Percentiles rank a stretch among this genome's conserved stretches.
These are phyloP conservation scores for Podaxis sp. DNA, from an alignment of 768 basidiomycete species.

Conservation along the genomic window DNA sequence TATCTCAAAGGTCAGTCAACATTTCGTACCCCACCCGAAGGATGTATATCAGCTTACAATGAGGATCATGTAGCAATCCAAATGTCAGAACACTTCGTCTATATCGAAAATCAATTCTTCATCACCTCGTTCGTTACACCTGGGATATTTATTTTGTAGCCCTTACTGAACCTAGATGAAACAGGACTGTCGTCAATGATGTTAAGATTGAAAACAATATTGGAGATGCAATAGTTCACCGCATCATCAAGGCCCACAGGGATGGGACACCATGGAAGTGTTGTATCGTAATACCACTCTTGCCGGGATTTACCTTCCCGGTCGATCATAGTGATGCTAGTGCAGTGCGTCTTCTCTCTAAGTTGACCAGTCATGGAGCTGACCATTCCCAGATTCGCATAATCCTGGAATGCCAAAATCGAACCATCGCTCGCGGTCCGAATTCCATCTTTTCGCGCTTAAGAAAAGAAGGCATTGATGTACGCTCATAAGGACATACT, in stretches of 20 bases:
- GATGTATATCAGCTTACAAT: neutral
- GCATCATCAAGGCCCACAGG: constrained; percentile 84
- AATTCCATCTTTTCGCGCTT: constrained; percentile 88
- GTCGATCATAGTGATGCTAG: constrained; percentile 93
- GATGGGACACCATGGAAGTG: constrained; percentile 87
- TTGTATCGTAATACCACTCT: constrained; percentile 85
- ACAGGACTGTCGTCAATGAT: constrained; percentile 80
- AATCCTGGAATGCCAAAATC: constrained; percentile 93
- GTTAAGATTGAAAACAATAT: constrained; percentile 89
- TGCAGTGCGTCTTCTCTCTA: constrained; percentile 53
- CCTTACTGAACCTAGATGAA: constrained; percentile 11
- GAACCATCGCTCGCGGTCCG: constrained; percentile 84
- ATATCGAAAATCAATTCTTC: constrained; percentile 96
- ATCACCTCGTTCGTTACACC: constrained; percentile 69
- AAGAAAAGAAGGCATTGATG: constrained; percentile 85
- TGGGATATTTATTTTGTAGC: neutral
- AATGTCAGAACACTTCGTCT: constrained; percentile 94
- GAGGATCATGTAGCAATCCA: constrained; percentile 67
- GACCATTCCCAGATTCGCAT: constrained; percentile 67
- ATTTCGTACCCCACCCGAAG: neutral
- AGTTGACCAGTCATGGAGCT: neutral
- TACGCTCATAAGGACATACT: constrained; percentile 32
- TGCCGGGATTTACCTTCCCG: constrained; percentile 92
- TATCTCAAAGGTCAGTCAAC: constrained; percentile 73
- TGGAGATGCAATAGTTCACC: constrained; percentile 88